Percentiles rank a stretch among this genome's conserved stretches.
phyloP scores from a whole-genome alignment of 768 basidiomycete species.

The Rhizopogon sp. region DNA sequence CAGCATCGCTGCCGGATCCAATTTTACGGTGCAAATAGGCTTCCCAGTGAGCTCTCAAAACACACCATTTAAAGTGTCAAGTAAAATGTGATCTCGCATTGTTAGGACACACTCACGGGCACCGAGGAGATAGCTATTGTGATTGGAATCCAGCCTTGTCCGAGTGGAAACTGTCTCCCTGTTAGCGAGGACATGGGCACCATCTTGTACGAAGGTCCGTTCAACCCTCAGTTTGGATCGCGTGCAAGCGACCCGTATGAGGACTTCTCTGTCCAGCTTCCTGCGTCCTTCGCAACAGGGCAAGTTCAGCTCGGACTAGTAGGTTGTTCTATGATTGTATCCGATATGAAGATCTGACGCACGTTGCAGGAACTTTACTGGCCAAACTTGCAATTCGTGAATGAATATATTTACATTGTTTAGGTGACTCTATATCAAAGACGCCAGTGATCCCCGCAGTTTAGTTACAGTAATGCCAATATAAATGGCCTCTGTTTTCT shows the following conservation, averaged over 20 bases:
- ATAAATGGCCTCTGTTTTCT: no score
- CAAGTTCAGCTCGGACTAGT: constrained; percentile 29
- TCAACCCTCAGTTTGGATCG: constrained; percentile 26
- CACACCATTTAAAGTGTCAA: neutral
- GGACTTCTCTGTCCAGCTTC: constrained; percentile 36
- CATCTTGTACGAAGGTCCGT: constrained; percentile 37
- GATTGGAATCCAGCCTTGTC: constrained; percentile 33
- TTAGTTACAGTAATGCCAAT: neutral
- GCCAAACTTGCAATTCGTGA: neutral
- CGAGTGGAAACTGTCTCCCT: constrained; percentile 15
- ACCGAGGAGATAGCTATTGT: constrained; percentile 34
- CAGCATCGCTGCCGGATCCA: constrained; percentile 30
- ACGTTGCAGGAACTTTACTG: neutral
- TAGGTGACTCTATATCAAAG: neutral
- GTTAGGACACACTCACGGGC: constrained; percentile 28
- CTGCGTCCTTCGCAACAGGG: constrained; percentile 20
- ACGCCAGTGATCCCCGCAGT: neutral
- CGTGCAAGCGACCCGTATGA: constrained; percentile 29
- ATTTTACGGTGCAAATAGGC: constrained; percentile 37
- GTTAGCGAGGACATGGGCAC: constrained; percentile 28
- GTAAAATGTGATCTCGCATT: neutral
- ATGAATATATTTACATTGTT: neutral
- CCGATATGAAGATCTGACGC: neutral
- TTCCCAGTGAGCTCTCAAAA: constrained; percentile 29
- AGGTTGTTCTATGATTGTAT: constrained; percentile 6